Conservation (phyloP, 768 basidiomycete genomes). For the Pholiota microspora region DNA sequence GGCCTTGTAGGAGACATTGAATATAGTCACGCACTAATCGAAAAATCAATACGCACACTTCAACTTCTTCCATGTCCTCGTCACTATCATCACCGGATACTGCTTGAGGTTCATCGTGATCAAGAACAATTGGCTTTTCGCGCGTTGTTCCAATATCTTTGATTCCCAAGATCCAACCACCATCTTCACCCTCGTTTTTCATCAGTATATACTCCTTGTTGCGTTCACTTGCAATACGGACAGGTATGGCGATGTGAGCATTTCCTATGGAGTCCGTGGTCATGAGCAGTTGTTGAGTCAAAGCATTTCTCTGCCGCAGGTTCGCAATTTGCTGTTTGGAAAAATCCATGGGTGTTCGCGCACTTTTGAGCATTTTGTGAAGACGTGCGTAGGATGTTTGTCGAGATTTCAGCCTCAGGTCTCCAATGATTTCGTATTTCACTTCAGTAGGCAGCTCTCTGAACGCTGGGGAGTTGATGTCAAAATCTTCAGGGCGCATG, state of each 20-base stretch:
- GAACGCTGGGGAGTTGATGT: constrained; percentile 87
- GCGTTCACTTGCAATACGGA: constrained; percentile 92
- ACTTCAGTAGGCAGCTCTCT: constrained; percentile 92
- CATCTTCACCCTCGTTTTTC: constrained; percentile 83
- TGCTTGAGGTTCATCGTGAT: constrained; percentile 49
- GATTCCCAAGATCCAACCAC: constrained; percentile 95
- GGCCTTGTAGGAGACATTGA: not conserved
- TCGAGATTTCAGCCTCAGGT: constrained; percentile 89
- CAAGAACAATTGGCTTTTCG: constrained; percentile 84
- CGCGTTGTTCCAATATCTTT: constrained; percentile 78
- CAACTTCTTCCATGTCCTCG: constrained; percentile 80
- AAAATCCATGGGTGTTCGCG: constrained; percentile 88
- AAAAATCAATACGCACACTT: constrained; percentile 48
- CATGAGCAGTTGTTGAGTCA: constrained; percentile 90
- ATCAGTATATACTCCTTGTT: constrained; percentile 94
- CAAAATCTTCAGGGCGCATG: constrained; percentile 94
- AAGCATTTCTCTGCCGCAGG: constrained; percentile 80
- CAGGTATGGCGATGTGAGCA: constrained; percentile 85
- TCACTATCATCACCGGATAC: constrained; percentile 51
- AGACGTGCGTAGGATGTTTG: constrained; percentile 92
- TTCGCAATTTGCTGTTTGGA: constrained; percentile 95
- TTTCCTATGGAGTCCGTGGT: constrained; percentile 94
- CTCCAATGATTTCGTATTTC: constrained; percentile 97
- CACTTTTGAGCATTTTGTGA: constrained; percentile 82
- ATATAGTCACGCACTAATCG: not conserved